Evolutionary conservation across 495 filamentous ascomycete species (phyloP), one percentile per base, ranked within the genome.

Genomic region (Xylaria sp.): DNA sequence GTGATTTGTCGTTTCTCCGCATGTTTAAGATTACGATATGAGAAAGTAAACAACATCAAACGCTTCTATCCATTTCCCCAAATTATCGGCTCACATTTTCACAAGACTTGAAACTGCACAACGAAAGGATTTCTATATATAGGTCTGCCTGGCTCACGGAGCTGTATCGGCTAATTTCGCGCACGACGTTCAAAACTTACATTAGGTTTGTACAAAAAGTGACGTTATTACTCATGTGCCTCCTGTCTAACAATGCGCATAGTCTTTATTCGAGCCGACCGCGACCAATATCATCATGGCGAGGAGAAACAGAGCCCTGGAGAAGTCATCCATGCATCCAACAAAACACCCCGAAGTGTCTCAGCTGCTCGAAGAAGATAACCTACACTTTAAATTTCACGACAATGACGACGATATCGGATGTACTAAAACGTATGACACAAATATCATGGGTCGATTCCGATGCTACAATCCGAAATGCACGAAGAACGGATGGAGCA

Each of bases 301-400:
- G 17, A 66, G 17, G 3, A 44, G 35, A 6, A 48, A 55, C 11
- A 62, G n/a, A 24, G 1, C 40, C n/a, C 21, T 3, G 17, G n/a
- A 15, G 15, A 61, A 68, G 53, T 84, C 81, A 79, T 83, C 80
- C n/a, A 82, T 84, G 76, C 79, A 79, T 69, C 74, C 78, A 53
- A 50, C 61, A 69, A 76, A 81, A 58, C 81, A 85, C 71, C 62
- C 80, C 57, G 77, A 79, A n/a, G 81, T 85, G 61, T 73, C 76
- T 52, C 65, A 57, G 50, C 66, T 83, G 43, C 74, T 86, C 37
- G 52, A 74, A 2, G 77, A 75, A 24, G 46, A 83, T 61, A 57
- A 71, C 53, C 75, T 81, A 24, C 40, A 37, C 15, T 80, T 83
- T 37, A 75, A 57, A 0, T 71, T 71, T 21, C 24, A 71, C 43